phyloP scores from a whole-genome alignment of 495 filamentous ascomycete species.

The Massariosphaeria phaeospora region DNA sequence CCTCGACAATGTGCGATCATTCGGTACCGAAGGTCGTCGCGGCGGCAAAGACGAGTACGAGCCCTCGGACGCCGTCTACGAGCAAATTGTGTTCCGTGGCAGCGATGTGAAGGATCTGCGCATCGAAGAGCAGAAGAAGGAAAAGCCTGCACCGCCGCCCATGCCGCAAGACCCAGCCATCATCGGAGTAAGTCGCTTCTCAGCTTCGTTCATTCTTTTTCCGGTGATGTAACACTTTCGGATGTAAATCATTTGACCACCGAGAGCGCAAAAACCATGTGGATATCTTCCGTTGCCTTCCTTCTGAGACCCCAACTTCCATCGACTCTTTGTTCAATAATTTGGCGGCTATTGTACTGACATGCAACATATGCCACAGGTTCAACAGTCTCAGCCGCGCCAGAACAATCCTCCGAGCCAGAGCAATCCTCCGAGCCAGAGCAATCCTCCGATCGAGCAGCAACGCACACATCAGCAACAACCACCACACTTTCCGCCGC shows the following conservation, averaged over 20 bases:
- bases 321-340: neutral
- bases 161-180: conserved; percentile 96
- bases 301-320: conserved; percentile 66
- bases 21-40: conserved; percentile 85
- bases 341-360: conserved; percentile 10
- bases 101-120: conserved; percentile 98
- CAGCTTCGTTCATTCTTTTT: conserved; percentile 13
- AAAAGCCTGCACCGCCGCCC: conserved; percentile 60
- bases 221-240: conserved; percentile 76
- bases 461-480: conserved; percentile 34
- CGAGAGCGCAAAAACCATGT: conserved; percentile 93
- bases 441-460: conserved; percentile 27
- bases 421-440: conserved; percentile 40
- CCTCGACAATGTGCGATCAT: conserved; percentile 88
- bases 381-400: conserved; percentile 29
- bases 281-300: conserved; percentile 99
- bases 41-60: conserved; percentile 74
- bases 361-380: conserved; percentile 24
- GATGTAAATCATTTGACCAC: conserved; percentile 69
- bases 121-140: conserved; percentile 76
- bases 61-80: conserved; percentile 79
- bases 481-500: conserved; percentile 36
- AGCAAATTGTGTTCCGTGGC: conserved; percentile 98
- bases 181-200: conserved; percentile 70
- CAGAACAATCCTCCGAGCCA: conserved; percentile 28